Conservation (phyloP, 495 filamentous ascomycete genomes). For the Hypoxylon lenormandii region DNA sequence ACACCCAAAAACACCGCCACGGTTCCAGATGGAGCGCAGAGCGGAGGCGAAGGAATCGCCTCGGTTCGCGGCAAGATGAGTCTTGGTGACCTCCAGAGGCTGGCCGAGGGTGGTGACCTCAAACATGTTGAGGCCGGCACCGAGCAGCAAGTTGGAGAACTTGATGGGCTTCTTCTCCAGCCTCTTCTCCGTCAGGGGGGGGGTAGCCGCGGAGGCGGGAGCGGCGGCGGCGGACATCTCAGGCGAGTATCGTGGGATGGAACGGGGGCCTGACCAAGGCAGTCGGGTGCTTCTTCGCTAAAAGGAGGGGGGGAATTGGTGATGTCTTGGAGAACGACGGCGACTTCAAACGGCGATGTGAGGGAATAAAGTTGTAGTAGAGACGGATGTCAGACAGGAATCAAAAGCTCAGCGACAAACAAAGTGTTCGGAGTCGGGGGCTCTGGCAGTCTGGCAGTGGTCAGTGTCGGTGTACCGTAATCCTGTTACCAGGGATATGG, state of each 20-base stretch:
- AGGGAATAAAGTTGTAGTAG: constrained; percentile 29
- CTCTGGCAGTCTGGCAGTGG: constrained; percentile 8
- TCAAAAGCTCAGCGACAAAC: constrained; percentile 9
- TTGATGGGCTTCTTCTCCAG: constrained; percentile 99
- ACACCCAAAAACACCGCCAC: constrained; percentile 97
- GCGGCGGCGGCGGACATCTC: constrained; percentile 69
- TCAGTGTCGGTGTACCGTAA: constrained; percentile 41
- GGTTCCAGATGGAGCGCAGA: constrained; percentile 86
- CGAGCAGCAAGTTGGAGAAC: constrained; percentile 97
- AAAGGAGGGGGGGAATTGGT: constrained; percentile 45
- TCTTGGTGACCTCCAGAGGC: constrained; percentile 99
- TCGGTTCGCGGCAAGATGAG: constrained; percentile 97
- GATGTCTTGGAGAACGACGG: constrained; percentile 20
- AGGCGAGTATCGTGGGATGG: constrained; percentile 60
- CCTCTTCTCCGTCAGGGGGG: constrained; percentile 62
- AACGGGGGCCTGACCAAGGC: constrained; percentile 93
- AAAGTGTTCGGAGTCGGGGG: constrained; percentile 32
- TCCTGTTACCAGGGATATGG: constrained; percentile 24
- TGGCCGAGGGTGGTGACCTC: constrained; percentile 86
- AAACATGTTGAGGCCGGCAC: constrained; percentile 97
- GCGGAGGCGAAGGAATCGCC: constrained; percentile 85
- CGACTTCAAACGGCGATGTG: constrained; percentile 18
- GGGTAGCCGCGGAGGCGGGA: constrained; percentile 66
- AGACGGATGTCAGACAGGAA: constrained; percentile 29
- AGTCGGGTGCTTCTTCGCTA: constrained; percentile 83